phyloP scores from a whole-genome alignment of 164 flowering plant genomes.

The Umbilicus rupestris region DNA sequence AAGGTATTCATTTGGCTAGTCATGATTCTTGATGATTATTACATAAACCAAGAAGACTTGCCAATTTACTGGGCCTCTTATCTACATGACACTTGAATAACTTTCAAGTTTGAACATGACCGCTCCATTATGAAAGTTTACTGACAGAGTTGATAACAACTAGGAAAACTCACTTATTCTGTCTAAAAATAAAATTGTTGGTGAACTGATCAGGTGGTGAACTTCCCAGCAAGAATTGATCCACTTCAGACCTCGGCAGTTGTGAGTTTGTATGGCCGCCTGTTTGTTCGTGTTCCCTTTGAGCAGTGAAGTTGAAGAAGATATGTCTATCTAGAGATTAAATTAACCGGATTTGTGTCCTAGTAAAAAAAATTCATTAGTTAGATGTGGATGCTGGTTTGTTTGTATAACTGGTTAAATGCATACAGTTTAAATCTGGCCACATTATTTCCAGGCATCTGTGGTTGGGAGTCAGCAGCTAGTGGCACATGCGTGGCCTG shows the following conservation, averaged over 20 bases:
- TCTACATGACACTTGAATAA: not conserved
- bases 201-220: conserved; percentile 41
- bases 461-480: too few species aligned
- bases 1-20: conserved; percentile 25
- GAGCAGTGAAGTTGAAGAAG: not conserved
- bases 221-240: conserved; percentile 39
- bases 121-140: too few species aligned
- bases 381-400: too few species aligned
- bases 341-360: not conserved
- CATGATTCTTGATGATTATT: not conserved
- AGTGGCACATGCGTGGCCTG: too few species aligned
- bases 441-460: too few species aligned
- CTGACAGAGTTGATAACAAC: too few species aligned
- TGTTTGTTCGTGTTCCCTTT: not conserved
- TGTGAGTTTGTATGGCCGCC: not conserved
- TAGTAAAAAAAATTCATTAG: not conserved
- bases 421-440: too few species aligned
- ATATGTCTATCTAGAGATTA: too few species aligned
- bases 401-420: too few species aligned
- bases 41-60: not conserved
- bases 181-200: too few species aligned
- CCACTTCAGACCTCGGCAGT: conserved; percentile 26
- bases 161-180: too few species aligned
- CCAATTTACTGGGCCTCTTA: not conserved
- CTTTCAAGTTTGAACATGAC: too few species aligned